These are phyloP conservation scores for Bacidia rubella DNA, from an alignment of 495 filamentous ascomycete species.

Conservation along the genomic window DNA sequence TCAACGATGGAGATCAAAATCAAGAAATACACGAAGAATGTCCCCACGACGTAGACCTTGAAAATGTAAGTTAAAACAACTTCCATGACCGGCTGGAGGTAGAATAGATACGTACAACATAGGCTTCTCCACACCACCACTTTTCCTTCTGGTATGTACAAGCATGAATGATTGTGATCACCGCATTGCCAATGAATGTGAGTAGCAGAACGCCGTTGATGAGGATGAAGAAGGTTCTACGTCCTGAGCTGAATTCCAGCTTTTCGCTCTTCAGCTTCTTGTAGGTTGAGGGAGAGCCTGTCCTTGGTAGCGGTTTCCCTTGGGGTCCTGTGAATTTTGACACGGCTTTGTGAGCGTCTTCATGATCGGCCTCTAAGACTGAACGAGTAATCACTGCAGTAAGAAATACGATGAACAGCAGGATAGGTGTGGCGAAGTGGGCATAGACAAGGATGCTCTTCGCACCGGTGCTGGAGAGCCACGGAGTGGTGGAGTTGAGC, in stretches of 20 bases:
- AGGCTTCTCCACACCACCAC: slow-evolving; percentile 86
- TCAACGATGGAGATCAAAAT: slow-evolving; percentile 72
- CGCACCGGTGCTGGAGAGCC: slow-evolving; percentile 21
- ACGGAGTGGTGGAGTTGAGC: not conserved
- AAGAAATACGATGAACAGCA: slow-evolving; percentile 56
- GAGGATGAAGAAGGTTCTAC: slow-evolving; percentile 60
- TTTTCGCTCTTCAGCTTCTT: slow-evolving; percentile 21
- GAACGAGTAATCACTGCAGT: slow-evolving; percentile 49
- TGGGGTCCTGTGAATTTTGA: slow-evolving; percentile 47
- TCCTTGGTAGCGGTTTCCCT: slow-evolving; percentile 64
- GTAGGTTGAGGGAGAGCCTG: slow-evolving; percentile 17
- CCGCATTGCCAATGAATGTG: slow-evolving; percentile 62
- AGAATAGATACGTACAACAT: slow-evolving; percentile 49
- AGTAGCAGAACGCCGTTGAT: slow-evolving; percentile 50
- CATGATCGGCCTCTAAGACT: slow-evolving; percentile 31
- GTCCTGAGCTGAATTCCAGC: slow-evolving; percentile 38
- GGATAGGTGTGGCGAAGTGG: slow-evolving; percentile 51
- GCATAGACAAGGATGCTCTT: slow-evolving; percentile 34
- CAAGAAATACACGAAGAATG: slow-evolving; percentile 60
- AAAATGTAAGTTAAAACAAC: slow-evolving; percentile 1
- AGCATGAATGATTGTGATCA: slow-evolving; percentile 64
- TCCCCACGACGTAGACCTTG: slow-evolving; percentile 70
- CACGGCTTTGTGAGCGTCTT: slow-evolving; percentile 23
- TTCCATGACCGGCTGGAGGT: not conserved
- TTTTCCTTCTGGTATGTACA: slow-evolving; percentile 46